phyloP scores from a whole-genome alignment of 768 basidiomycete genomes.

The Collybiopsis confluens region DNA sequence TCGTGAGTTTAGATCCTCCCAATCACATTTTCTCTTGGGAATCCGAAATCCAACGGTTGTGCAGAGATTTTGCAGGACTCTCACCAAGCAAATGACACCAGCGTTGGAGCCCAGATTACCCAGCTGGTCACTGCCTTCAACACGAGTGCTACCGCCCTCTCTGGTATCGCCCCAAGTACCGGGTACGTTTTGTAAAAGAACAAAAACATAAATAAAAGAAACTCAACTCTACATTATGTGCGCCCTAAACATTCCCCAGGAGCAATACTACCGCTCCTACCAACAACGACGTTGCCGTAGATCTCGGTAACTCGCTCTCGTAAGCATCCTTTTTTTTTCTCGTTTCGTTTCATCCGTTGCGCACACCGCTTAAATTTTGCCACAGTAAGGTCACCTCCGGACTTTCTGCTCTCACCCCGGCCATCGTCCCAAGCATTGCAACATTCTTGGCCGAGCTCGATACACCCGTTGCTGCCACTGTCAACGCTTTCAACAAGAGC shows the following conservation, averaged over 20 bases:
- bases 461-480: conserved; percentile 21
- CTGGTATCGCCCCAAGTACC: conserved; percentile 12
- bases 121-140: conserved; percentile 22
- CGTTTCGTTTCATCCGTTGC: too few relatives aligned
- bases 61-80: conserved; percentile 26
- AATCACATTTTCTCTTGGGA: neutral
- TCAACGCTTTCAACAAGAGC: conserved; percentile 25
- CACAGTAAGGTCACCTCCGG: conserved; percentile 23
- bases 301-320: conserved; percentile 25
- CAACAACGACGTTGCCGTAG: conserved; percentile 30
- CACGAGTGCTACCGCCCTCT: conserved; percentile 18
- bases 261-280: conserved; percentile 28
- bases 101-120: conserved; percentile 23
- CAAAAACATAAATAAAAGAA: too few relatives aligned
- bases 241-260: conserved; percentile 17
- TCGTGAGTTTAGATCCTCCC: conserved; percentile 16
- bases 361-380: neutral
- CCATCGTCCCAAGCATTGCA: conserved; percentile 23
- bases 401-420: conserved; percentile 25
- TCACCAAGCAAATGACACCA: conserved; percentile 24
- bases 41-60: neutral
- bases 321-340: too few relatives aligned
- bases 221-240: neutral
- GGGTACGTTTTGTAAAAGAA: neutral
- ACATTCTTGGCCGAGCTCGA: conserved; percentile 23